Evolutionary conservation across 176 grass and related monocot genomes (phyloP).

Genomic region (Avena sativa): DNA sequence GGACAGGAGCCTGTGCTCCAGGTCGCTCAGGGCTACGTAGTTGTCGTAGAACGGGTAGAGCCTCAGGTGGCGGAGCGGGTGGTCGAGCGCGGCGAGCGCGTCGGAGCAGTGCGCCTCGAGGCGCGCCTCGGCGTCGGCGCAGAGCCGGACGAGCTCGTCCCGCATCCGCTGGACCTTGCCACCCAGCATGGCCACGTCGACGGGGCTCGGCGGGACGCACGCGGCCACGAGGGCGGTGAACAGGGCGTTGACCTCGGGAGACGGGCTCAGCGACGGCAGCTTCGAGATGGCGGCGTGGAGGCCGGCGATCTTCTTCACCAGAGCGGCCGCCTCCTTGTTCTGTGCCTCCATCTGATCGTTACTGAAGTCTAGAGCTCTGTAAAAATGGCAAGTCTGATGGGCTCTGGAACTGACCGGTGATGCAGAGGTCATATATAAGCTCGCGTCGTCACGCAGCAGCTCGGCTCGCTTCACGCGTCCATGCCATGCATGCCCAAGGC

Average conservation of each 20-base stretch:
- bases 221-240: slow-evolving; percentile 57
- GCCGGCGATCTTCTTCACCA: slow-evolving; percentile 49
- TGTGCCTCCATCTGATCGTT: slow-evolving; percentile 38
- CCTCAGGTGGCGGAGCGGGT: slow-evolving; percentile 50
- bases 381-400: background rate
- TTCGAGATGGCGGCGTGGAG: slow-evolving; percentile 40
- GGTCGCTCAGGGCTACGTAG: slow-evolving; percentile 44
- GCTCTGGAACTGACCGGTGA: background rate
- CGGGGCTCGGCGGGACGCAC: slow-evolving; percentile 44
- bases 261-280: slow-evolving; percentile 54
- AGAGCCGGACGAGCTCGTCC: slow-evolving; percentile 29
- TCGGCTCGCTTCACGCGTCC: slow-evolving; percentile 15
- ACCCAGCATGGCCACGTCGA: slow-evolving; percentile 44
- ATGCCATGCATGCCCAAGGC: background rate
- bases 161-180: slow-evolving; percentile 48
- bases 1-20: slow-evolving; percentile 54
- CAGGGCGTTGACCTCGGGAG: slow-evolving; percentile 42
- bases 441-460: background rate
- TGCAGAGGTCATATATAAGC: background rate
- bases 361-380: background rate
- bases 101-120: slow-evolving; percentile 60
- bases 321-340: slow-evolving; percentile 27
- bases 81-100: slow-evolving; percentile 42
- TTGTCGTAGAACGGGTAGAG: slow-evolving; percentile 60
- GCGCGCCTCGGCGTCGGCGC: slow-evolving; percentile 46